Percentiles rank a stretch among this genome's conserved stretches.
phyloP scores from a whole-genome alignment of 2,329 filamentous ascomycete species.

The Fusarium clavum region DNA sequence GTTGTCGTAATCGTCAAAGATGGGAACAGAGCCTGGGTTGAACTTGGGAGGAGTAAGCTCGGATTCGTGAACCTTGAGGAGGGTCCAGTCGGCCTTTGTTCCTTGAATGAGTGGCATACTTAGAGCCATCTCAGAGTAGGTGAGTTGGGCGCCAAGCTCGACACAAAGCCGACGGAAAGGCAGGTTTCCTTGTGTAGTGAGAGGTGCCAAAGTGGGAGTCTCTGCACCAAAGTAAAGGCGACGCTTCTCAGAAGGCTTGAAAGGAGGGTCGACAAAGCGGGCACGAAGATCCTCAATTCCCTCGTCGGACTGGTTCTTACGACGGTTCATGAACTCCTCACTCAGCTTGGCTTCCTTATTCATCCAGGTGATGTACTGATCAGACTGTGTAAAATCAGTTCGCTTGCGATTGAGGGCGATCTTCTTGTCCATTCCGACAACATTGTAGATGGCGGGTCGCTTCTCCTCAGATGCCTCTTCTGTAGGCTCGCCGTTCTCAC shows the following conservation, averaged over 20 bases:
- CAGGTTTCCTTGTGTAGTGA: constrained; percentile 96
- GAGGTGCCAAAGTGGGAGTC: constrained; percentile 90
- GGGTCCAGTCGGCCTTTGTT: constrained; percentile 90
- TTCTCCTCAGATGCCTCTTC: constrained; percentile 60
- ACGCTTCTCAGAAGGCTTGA: constrained; percentile 92
- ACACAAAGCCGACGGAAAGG: constrained; percentile 93
- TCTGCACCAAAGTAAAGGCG: constrained; percentile 93
- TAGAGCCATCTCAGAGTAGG: constrained; percentile 99
- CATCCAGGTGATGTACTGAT: constrained; percentile 82
- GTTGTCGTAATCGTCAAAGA: constrained; percentile 84
- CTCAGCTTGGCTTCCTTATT: constrained; percentile 67
- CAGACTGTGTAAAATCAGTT: constrained; percentile 76
- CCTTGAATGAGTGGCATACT: constrained; percentile 90
- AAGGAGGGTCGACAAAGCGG: constrained; percentile 84
- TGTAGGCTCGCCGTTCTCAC: constrained; percentile 47
- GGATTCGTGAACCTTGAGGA: constrained; percentile 90
- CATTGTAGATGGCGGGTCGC: constrained; percentile 78
- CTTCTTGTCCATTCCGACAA: constrained; percentile 76
- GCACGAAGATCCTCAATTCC: constrained; percentile 79
- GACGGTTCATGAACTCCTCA: constrained; percentile 56
- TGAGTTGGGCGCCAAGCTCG: constrained; percentile 89
- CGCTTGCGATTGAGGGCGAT: constrained; percentile 80
- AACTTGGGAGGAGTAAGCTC: constrained; percentile 81
- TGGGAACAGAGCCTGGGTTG: constrained; percentile 58
- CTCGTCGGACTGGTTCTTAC: constrained; percentile 57